phyloP scores from a whole-genome alignment of 148 eudicot genomes.

The Rhododendron mucronatum region DNA sequence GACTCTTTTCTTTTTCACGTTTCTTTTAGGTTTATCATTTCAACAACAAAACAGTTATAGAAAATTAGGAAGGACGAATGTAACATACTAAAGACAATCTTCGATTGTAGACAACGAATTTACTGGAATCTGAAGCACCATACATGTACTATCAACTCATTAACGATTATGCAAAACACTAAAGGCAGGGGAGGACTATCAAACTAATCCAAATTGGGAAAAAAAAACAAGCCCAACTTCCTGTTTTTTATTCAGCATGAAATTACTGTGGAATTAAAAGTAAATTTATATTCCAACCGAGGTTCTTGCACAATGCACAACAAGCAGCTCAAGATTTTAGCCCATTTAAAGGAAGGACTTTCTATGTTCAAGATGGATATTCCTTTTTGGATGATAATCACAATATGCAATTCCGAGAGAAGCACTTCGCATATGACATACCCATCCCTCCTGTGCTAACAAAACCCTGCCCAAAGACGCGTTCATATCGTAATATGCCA shows the following conservation, averaged over 20 bases:
- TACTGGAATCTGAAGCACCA: not conserved
- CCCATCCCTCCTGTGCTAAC: conserved; percentile 99
- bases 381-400: not conserved
- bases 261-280: not conserved
- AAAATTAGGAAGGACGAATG: not conserved
- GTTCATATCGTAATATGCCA: conserved; percentile 90
- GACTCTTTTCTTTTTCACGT: not conserved
- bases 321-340: not conserved
- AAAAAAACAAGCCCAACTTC: not conserved
- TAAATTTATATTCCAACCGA: no score
- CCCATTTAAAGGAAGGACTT: not conserved
- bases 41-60: not conserved
- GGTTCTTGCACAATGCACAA: not conserved
- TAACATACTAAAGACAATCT: not conserved
- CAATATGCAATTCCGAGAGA: not conserved
- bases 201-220: not conserved
- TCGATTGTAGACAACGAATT: not conserved
- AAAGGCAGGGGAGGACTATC: not conserved
- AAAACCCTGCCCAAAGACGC: conserved; percentile 85
- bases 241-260: not conserved
- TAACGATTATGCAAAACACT: not conserved
- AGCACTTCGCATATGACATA: conserved; percentile 24
- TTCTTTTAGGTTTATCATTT: not conserved
- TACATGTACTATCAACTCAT: not conserved
- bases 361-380: not conserved